phyloP scores from a whole-genome alignment of 768 basidiomycete genomes.

The Vararia minispora region DNA sequence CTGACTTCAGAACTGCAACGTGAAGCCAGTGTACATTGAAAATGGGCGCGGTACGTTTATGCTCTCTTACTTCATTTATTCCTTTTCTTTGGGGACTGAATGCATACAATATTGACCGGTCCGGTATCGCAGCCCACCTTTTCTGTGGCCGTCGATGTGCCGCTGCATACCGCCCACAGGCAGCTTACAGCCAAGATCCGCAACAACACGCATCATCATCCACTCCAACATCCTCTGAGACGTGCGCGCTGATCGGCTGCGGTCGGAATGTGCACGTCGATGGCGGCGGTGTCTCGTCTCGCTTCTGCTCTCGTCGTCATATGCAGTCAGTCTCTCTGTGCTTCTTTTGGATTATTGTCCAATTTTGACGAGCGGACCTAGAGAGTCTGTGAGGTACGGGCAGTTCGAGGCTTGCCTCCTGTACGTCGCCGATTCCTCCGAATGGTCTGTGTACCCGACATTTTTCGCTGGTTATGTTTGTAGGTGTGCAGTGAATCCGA shows the following conservation, averaged over 20 bases:
- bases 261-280: slow-evolving; percentile 11
- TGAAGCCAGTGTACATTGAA: slow-evolving; percentile 13
- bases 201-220: too few species aligned
- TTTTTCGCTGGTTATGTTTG: background rate
- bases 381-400: slow-evolving; percentile 8
- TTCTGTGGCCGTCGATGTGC: slow-evolving; percentile 16
- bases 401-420: slow-evolving; percentile 10
- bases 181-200: too few species aligned
- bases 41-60: slow-evolving; percentile 11
- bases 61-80: background rate
- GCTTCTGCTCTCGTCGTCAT: slow-evolving; percentile 13
- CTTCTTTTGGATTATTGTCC: too few species aligned
- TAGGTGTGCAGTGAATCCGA: slow-evolving; percentile 15
- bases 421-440: slow-evolving; percentile 3
- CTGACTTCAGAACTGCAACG: slow-evolving; percentile 9
- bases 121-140: slow-evolving; percentile 5
- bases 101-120: background rate
- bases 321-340: slow-evolving; percentile 8
- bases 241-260: too few species aligned
- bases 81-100: background rate
- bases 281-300: slow-evolving; percentile 5
- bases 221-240: too few species aligned
- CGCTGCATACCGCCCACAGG: slow-evolving; percentile 1
- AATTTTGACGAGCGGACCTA: too few species aligned
- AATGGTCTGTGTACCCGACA: background rate